Conservation (phyloP, 495 filamentous ascomycete species). For the Talaromyces ruber region DNA sequence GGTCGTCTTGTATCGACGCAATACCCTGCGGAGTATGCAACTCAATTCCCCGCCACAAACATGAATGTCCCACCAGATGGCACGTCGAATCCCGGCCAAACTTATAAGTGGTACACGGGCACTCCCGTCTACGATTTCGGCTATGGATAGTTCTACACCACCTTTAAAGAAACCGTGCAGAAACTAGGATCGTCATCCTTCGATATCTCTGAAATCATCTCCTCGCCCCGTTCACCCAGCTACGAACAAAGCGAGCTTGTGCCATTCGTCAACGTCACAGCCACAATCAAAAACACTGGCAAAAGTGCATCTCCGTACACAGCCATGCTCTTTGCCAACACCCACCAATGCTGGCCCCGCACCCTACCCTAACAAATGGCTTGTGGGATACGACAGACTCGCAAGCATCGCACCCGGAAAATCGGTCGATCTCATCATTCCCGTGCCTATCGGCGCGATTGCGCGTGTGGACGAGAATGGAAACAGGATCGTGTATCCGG, state of each 20-base stretch:
- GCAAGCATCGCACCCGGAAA: conserved; percentile 30
- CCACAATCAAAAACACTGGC: conserved; percentile 45
- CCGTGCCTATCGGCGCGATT: conserved; percentile 48
- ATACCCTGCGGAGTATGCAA: conserved; percentile 47
- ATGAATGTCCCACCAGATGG: conserved; percentile 45
- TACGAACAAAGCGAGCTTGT: conserved; percentile 22
- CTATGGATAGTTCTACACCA: conserved; percentile 46
- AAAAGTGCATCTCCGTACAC: conserved; percentile 48
- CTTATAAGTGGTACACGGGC: conserved; percentile 55
- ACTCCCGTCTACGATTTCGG: conserved; percentile 47
- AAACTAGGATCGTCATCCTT: conserved; percentile 6
- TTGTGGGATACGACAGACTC: conserved; percentile 52
- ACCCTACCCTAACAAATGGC: conserved; percentile 56
- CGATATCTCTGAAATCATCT: conserved; percentile 21
- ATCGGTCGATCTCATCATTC: conserved; percentile 28
- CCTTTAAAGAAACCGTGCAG: conserved; percentile 21
- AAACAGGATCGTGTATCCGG: conserved; percentile 56
- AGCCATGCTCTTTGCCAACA: conserved; percentile 46
- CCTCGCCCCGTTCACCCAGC: conserved; percentile 13
- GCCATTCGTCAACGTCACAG: conserved; percentile 37
- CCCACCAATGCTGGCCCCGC: conserved; percentile 44
- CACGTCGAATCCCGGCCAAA: conserved; percentile 36
- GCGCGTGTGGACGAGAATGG: conserved; percentile 50
- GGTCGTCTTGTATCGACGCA: conserved; percentile 50
- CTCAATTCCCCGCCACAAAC: conserved; percentile 45